Percentiles rank a stretch among this genome's conserved stretches.
Conservation (phyloP, 768 basidiomycete species). For the Pulveroboletus sp. region DNA sequence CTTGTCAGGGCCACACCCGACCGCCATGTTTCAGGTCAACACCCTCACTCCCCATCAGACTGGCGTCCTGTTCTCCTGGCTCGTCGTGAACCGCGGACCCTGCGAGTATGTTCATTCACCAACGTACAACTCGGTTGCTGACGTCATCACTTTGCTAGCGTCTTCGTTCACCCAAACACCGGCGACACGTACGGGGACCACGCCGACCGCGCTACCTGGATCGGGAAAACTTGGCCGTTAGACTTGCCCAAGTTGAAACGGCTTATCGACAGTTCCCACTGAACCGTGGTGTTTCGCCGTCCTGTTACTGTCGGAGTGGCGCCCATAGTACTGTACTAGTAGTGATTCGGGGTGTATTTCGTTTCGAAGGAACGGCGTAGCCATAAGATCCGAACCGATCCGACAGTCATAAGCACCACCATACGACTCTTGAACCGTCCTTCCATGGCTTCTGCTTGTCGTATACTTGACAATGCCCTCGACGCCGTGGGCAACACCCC, state of each 20-base stretch:
- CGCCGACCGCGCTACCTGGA: conserved; percentile 62
- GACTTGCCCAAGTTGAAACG: conserved; percentile 32
- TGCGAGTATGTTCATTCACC: conserved; percentile 54
- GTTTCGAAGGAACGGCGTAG: too few species aligned
- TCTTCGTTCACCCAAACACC: conserved; percentile 71
- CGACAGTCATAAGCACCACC: conserved; percentile 1
- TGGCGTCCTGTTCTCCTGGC: conserved; percentile 64
- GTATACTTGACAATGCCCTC: conserved; percentile 72
- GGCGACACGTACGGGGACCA: conserved; percentile 53
- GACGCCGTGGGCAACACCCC: conserved; percentile 91
- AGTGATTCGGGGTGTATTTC: too few species aligned
- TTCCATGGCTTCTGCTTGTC: conserved; percentile 32
- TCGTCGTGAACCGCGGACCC: conserved; percentile 63
- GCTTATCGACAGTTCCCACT: not conserved
- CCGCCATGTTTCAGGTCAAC: conserved; percentile 70
- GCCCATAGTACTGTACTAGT: too few species aligned
- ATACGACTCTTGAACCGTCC: not conserved
- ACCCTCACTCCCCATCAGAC: conserved; percentile 65
- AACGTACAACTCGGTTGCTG: not conserved
- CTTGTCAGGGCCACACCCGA: conserved; percentile 57
- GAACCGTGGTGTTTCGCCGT: too few species aligned
- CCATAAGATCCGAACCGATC: conserved; percentile 13
- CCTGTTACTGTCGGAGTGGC: not conserved
- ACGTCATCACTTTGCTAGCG: conserved; percentile 35
- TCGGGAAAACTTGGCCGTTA: conserved; percentile 59